Evolutionary conservation across 2,329 filamentous ascomycete genomes (phyloP), one percentile per base, ranked within the genome.

Genomic region (Chaetomiaceae sp.): DNA sequence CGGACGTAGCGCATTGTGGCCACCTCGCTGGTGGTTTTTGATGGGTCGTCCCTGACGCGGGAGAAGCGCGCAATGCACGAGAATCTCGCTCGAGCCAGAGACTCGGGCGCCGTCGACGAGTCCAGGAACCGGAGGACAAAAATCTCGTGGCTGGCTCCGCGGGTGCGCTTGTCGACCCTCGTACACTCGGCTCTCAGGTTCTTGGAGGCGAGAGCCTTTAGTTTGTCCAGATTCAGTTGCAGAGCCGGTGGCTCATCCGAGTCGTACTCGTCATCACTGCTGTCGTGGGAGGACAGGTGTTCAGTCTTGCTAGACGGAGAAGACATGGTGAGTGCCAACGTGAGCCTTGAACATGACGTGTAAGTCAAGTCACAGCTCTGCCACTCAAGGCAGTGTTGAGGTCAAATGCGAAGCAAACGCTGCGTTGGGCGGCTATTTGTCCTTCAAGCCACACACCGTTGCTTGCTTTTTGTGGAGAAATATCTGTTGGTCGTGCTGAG

Each of bases 171-270:
- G 15, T 33, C 23, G 11, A 39, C 51, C 0, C 7, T 6, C 8
- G 22, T 48, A 34, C 51, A 54, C 25, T 45, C 38, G 38, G 39
- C 33, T 6, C 37, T 29, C 1, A 50, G 39, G 6, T 25, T n/a
- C 0, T 9, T 3, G 46, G 22, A 45, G 17, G 51, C 51, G 14
- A 38, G 25, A 2, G 19, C 15, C 15, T 25, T 34, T 0, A 54
- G 51, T 22, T 50, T 50, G 22, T 1, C 22, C 4, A 54, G 45
- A 34, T 54, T 25, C 4, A 54, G 46, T 12, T 49, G 22, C 4
- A 54, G 51, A 23, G 44, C 37, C 9, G 51, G 45, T 22, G 39
- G 46, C 23, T 54, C 51, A 20, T 45, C 51, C 8, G 51, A 50
- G 27, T 47, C 44, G 33, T 55, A 46, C 22, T 23, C 19, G 3